These are phyloP conservation scores for Volvox carteri DNA, from an alignment of 163 green algal genomes.

Conservation along the genomic window DNA sequence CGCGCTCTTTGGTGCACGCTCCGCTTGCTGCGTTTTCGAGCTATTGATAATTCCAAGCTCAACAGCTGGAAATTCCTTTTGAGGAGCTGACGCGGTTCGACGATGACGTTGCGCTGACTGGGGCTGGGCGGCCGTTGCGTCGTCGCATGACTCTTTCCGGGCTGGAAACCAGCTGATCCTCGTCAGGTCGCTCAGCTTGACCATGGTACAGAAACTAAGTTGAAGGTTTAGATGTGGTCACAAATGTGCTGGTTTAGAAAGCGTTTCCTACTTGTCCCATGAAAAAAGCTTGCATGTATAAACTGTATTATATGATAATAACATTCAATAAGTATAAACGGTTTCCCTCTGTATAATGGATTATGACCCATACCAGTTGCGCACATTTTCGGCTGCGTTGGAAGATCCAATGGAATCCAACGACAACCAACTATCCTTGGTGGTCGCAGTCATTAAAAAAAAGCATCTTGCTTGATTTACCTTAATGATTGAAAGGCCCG, in stretches of 20 bases:
- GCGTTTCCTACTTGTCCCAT: too few species aligned
- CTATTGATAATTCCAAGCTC: constrained; percentile 34
- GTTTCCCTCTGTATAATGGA: too few species aligned
- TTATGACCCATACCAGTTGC: neutral
- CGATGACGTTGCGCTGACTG: neutral
- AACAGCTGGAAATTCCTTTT: neutral
- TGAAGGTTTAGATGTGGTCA: too few species aligned
- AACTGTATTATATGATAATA: too few species aligned
- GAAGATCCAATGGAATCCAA: neutral
- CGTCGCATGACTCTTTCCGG: constrained; percentile 17
- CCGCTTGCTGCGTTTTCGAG: neutral
- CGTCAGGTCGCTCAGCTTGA: constrained; percentile 39
- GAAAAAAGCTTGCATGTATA: too few species aligned
- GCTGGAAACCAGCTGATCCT: constrained; percentile 21
- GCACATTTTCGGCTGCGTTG: neutral
- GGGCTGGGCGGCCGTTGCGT: neutral
- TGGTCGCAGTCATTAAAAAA: neutral
- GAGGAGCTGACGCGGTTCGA: neutral
- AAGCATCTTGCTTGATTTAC: too few species aligned
- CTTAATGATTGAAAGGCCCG: too few species aligned
- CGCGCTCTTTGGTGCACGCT: neutral
- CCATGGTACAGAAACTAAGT: constrained; percentile 29
- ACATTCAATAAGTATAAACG: too few species aligned
- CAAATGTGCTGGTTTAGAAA: too few species aligned
- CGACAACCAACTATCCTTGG: neutral